phyloP scores from a whole-genome alignment of 345 rosid genomes.

The Rubroshorea leprosula region DNA sequence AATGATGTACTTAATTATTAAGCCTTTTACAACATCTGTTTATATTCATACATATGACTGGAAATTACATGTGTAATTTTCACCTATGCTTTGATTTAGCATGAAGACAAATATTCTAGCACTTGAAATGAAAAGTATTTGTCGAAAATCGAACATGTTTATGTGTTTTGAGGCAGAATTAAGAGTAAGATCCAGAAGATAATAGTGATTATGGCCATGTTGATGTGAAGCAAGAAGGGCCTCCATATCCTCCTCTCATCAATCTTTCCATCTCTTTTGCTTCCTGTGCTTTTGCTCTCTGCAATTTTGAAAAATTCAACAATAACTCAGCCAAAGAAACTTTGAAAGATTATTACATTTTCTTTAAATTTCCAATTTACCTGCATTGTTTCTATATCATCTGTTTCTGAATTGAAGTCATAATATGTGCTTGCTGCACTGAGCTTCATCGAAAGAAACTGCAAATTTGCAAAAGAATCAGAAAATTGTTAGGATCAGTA shows the following conservation, averaged over 20 bases:
- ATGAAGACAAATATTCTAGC: constrained; percentile 7
- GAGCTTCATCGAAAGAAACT: constrained; percentile 92
- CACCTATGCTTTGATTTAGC: constrained; percentile 2
- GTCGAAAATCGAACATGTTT: constrained; percentile 13
- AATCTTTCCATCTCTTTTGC: constrained; percentile 52
- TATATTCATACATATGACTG: too few relatives aligned
- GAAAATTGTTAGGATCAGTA: not conserved
- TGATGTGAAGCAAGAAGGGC: constrained; percentile 35
- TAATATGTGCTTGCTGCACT: constrained; percentile 71
- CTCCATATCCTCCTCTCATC: constrained; percentile 46
- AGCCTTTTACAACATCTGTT: too few relatives aligned
- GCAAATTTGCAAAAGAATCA: constrained; percentile 12
- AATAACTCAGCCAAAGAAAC: not conserved
- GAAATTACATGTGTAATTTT: not conserved
- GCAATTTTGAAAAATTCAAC: not conserved
- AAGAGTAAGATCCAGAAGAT: constrained; percentile 20
- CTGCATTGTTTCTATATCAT: constrained; percentile 40
- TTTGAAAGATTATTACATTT: too few relatives aligned
- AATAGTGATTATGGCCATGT: too few relatives aligned
- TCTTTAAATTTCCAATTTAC: too few relatives aligned
- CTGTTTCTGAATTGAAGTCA: constrained; percentile 67
- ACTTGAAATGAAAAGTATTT: constrained; percentile 2
- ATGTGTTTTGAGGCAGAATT: constrained; percentile 15
- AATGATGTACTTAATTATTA: too few relatives aligned
- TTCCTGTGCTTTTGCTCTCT: constrained; percentile 62